Percentiles rank a stretch among this genome's conserved stretches.
phyloP scores from a whole-genome alignment of 768 basidiomycete genomes.

The Hydnomerulius pinastri region DNA sequence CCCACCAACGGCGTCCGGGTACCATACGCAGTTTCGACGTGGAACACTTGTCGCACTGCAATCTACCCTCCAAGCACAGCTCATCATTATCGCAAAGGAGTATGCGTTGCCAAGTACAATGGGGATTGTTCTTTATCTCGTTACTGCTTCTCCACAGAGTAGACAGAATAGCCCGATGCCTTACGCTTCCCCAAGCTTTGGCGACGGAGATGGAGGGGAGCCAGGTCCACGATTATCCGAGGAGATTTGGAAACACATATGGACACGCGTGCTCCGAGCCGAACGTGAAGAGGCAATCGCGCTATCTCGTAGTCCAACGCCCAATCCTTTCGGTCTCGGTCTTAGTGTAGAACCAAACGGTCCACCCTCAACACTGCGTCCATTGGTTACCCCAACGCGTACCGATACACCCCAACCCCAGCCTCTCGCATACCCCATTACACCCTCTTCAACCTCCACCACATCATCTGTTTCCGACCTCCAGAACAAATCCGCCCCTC shows the following conservation, averaged over 20 bases:
- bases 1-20: constrained; percentile 65
- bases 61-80: constrained; percentile 78
- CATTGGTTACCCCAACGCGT: constrained; percentile 48
- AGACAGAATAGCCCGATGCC: constrained; percentile 16
- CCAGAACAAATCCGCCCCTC: constrained; percentile 48
- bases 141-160: constrained; percentile 39
- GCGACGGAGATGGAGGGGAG: constrained; percentile 44
- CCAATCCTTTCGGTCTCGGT: constrained; percentile 46
- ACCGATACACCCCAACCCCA: constrained; percentile 38
- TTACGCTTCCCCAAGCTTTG: constrained; percentile 14
- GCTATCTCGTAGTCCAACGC: constrained; percentile 37
- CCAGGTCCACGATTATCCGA: constrained; percentile 85
- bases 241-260: constrained; percentile 86
- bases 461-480: constrained; percentile 55
- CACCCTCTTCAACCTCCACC: constrained; percentile 47
- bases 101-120: constrained; percentile 87
- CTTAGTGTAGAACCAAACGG: constrained; percentile 39
- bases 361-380: constrained; percentile 39
- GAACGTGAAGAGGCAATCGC: constrained; percentile 50
- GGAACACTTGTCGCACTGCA: constrained; percentile 88
- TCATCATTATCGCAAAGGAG: constrained; percentile 88
- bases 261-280: constrained; percentile 67
- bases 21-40: constrained; percentile 76
- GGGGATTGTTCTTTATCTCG: constrained; percentile 83
- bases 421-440: constrained; percentile 32